Conservation (phyloP, 1,284 basidiomycete species). For the Fomitiporia mediterranea region DNA sequence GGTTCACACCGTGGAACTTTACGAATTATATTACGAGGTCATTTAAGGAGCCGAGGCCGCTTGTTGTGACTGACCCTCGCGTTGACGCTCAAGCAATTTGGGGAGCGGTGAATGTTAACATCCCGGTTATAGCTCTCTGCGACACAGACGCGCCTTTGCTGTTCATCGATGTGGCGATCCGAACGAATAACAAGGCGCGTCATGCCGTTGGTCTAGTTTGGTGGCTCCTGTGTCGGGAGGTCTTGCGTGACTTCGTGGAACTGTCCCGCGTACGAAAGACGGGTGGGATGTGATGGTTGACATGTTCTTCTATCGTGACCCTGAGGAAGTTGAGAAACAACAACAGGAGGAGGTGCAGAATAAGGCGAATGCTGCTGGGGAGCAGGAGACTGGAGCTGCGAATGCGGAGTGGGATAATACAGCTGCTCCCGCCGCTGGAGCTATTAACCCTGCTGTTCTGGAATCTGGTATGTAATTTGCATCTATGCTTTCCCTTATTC, state of each 20-base stretch:
- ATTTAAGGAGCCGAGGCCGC: slow-evolving; percentile 99
- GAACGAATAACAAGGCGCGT: slow-evolving; percentile 98
- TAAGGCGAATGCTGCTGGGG: slow-evolving; percentile 61
- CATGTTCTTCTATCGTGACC: slow-evolving; percentile 99
- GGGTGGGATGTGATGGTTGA: slow-evolving; percentile 99
- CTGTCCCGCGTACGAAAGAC: slow-evolving; percentile 83
- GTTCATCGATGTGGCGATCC: slow-evolving; percentile 98
- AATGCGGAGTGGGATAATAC: slow-evolving; percentile 76
- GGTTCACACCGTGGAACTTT: slow-evolving; percentile 98
- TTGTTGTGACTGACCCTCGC: slow-evolving; percentile 97
- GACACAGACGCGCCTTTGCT: slow-evolving; percentile 97
- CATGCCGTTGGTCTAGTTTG: slow-evolving; percentile 97
- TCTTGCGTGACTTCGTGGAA: slow-evolving; percentile 93
- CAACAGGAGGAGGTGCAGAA: slow-evolving; percentile 88
- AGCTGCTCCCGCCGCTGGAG: slow-evolving; percentile 60
- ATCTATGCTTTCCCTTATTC: slow-evolving; percentile 1
- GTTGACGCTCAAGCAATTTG: slow-evolving; percentile 99
- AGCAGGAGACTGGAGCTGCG: slow-evolving; percentile 45
- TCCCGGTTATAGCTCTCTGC: slow-evolving; percentile 97
- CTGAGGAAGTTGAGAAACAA: slow-evolving; percentile 98
- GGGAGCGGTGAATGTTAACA: slow-evolving; percentile 99
- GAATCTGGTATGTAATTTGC: slow-evolving; percentile 55
- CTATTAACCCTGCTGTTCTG: slow-evolving; percentile 71
- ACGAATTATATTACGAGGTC: slow-evolving; percentile 99
- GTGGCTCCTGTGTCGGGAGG: slow-evolving; percentile 98